Conservation (phyloP, 2,329 filamentous ascomycete species). For the Xylaria hypoxylon region DNA sequence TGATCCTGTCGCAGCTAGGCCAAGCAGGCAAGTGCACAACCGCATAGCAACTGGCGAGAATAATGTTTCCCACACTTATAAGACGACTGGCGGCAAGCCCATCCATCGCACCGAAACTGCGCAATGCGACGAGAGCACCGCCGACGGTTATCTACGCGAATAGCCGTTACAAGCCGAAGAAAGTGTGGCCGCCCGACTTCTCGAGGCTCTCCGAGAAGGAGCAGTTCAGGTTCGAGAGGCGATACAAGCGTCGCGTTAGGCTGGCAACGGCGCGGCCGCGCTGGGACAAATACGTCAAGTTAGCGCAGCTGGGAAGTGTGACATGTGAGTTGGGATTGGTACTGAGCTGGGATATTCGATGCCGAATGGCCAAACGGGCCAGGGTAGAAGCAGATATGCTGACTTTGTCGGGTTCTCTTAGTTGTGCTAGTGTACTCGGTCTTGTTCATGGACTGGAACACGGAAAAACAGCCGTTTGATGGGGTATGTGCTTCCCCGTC, state of each 20-base stretch:
- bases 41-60: neutral
- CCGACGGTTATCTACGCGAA: conserved; percentile 55
- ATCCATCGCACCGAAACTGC: conserved; percentile 42
- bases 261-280: conserved; percentile 50
- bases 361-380: too few relatives aligned
- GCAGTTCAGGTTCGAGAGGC: conserved; percentile 82
- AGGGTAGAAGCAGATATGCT: conserved; percentile 3
- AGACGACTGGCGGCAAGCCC: conserved; percentile 55
- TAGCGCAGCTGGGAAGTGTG: conserved; percentile 71
- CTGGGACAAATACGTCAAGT: conserved; percentile 59
- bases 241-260: conserved; percentile 76
- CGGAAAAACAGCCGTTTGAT: conserved; percentile 61
- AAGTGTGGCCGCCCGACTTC: conserved; percentile 84
- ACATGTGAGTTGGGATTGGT: conserved; percentile 59
- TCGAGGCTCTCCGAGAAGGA: conserved; percentile 75
- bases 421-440: conserved; percentile 67
- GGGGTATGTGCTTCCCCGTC: conserved; percentile 54
- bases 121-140: conserved; percentile 38
- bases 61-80: conserved; percentile 61
- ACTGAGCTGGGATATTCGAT: too few relatives aligned
- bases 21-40: conserved; percentile 8
- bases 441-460: conserved; percentile 71
- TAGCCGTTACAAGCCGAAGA: conserved; percentile 74
- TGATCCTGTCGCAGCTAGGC: neutral
- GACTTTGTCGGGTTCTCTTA: conserved; percentile 44